Base-by-base conservation (phyloP, 1,284 basidiomycete genomes). In the Trichosporon sp. region DNA sequence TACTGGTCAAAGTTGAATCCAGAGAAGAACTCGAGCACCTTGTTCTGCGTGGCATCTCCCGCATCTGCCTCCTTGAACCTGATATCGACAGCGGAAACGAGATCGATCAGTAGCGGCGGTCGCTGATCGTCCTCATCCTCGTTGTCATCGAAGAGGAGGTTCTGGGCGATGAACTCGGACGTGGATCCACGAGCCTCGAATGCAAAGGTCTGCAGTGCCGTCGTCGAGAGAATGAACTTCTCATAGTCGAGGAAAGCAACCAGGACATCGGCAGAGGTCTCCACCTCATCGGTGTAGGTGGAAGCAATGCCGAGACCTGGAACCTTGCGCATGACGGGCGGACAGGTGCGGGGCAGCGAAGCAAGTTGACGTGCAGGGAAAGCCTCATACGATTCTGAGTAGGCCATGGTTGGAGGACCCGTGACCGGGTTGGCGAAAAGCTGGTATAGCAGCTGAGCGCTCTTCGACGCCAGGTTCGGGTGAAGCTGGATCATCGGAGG, bases 191-290 rank as follows among this genome's bases (percentile, higher is more conserved):
- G 89, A 70, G 86, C 88, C 4, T 90, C 89, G 61, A 95, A 84
- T 16, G 91, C 86, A 69, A 95, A 95, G 13, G 97, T 82, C 74
- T 99, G 96, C 27, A 99, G 83, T 0, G 95, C 92, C 7, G 89
- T 88, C 25, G 91, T 85, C 66, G 95, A 89, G 63, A 98, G 85
- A 25, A 98, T 86, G 80, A 88, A 91, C 1, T 92, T 89, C 49
- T 92, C 88, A 59, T 91, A 83, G 37, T 89, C 87, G 25, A 98
- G 83, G 83, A 91, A 94, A 0, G 92, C 86, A 37, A 87, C 86
- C 19, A 96, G 81, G 0, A 86, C 85, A 2, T 87, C 82, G 19
- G 90, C 87, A 0, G 89, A 90, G 1, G 92, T 92, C 33, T 83
- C 80, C n/a, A 92, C 83, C 19, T 90, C 88, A 70, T 94, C 91